phyloP scores from a whole-genome alignment of 1,139 yeast genomes.

The Suhomyces bribrorum region DNA sequence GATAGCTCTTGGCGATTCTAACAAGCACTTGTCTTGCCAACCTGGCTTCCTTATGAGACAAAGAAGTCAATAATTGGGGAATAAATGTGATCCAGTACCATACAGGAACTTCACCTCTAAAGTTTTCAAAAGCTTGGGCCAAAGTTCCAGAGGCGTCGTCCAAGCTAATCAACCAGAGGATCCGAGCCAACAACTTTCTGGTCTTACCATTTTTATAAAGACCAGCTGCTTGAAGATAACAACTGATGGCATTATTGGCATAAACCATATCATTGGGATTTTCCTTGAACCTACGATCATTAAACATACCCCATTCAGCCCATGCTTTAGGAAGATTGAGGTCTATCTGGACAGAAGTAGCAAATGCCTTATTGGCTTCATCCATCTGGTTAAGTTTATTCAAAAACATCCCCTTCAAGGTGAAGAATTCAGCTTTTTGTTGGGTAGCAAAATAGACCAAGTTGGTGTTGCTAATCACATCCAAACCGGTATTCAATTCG shows the following conservation, averaged over 20 bases:
- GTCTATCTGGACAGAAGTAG: conserved; percentile 95
- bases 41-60: conserved; percentile 88
- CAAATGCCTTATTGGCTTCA: conserved; percentile 96
- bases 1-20: conserved; percentile 92
- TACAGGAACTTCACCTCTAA: conserved; percentile 94
- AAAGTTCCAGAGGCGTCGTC: conserved; percentile 84
- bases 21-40: conserved; percentile 85
- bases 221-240: conserved; percentile 97
- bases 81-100: conserved; percentile 99
- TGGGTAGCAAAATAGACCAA: conserved; percentile 94
- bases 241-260: conserved; percentile 93
- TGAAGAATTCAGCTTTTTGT: conserved; percentile 96
- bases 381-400: conserved; percentile 87
- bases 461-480: conserved; percentile 95
- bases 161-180: conserved; percentile 89
- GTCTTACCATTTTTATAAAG: conserved; percentile 91
- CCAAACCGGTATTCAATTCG: conserved; percentile 91
- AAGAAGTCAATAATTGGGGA: conserved; percentile 87
- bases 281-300: conserved; percentile 84
- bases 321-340: conserved; percentile 94
- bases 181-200: conserved; percentile 81
- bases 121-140: conserved; percentile 85
- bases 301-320: conserved; percentile 99
- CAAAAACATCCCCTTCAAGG: conserved; percentile 95
- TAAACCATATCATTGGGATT: conserved; percentile 79